A percentile compares a stretch with the other conserved stretches of the same genome.
phyloP scores from a whole-genome alignment of 768 basidiomycete species.

The Hygrophorus pudorinus region DNA sequence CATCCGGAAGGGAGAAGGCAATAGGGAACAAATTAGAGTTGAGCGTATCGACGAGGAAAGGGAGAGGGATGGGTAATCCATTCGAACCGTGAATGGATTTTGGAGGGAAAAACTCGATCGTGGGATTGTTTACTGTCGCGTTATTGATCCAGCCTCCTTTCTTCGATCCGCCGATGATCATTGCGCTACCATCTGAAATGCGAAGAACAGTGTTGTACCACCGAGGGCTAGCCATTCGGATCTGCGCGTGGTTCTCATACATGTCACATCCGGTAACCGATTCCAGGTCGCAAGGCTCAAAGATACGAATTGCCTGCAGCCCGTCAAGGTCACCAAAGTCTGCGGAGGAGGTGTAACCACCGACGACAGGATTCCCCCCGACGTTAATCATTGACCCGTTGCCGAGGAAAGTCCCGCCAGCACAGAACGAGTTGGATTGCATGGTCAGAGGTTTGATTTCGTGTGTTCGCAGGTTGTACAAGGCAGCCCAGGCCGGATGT shows the following conservation, averaged over 20 bases:
- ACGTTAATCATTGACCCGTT: slow-evolving; percentile 75
- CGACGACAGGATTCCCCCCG: slow-evolving; percentile 74
- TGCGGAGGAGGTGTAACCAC: slow-evolving; percentile 48
- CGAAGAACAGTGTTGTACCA: slow-evolving; percentile 75
- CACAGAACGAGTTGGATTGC: slow-evolving; percentile 80
- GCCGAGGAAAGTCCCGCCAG: slow-evolving; percentile 66
- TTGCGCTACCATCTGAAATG: slow-evolving; percentile 67
- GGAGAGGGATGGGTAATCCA: slow-evolving; percentile 54
- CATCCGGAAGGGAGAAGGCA: slow-evolving; percentile 62
- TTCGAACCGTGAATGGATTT: slow-evolving; percentile 60
- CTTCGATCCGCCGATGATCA: slow-evolving; percentile 74
- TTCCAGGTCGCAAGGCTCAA: slow-evolving; percentile 51
- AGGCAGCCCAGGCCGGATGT: slow-evolving; percentile 74
- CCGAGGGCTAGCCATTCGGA: slow-evolving; percentile 68
- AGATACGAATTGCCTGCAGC: slow-evolving; percentile 61
- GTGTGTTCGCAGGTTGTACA: slow-evolving; percentile 62
- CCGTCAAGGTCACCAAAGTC: slow-evolving; percentile 74
- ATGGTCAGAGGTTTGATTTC: slow-evolving; percentile 50
- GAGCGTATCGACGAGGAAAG: slow-evolving; percentile 60
- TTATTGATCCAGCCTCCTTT: slow-evolving; percentile 87
- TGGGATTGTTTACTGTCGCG: slow-evolving; percentile 70
- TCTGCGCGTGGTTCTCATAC: slow-evolving; percentile 49
- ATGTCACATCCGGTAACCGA: slow-evolving; percentile 44
- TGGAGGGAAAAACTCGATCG: slow-evolving; percentile 74
- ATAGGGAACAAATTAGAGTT: slow-evolving; percentile 81